These are phyloP conservation scores for Solanum virginianum DNA, from an alignment of 257 asterid genomes.

Conservation along the genomic window DNA sequence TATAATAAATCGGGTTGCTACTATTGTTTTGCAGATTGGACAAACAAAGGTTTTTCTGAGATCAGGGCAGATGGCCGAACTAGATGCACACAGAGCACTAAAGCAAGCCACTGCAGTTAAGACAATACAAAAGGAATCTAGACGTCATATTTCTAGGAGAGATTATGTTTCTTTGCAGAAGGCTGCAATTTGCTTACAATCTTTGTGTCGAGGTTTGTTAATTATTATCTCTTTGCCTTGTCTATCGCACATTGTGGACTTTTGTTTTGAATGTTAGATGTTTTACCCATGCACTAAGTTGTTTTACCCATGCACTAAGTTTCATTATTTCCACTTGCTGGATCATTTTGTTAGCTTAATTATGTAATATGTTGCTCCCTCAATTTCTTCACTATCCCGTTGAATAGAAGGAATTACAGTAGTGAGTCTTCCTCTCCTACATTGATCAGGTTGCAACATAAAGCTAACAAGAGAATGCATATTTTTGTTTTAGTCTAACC, in stretches of 20 bases:
- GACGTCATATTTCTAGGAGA: slow-evolving; percentile 64
- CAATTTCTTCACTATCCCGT: background rate
- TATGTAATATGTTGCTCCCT: background rate
- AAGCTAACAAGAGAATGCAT: background rate
- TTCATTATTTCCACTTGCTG: background rate
- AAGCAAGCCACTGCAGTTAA: slow-evolving; percentile 77
- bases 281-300: background rate
- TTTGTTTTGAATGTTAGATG: background rate
- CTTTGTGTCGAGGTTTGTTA: slow-evolving; percentile 72
- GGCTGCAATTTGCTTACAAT: slow-evolving; percentile 63
- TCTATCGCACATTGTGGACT: background rate
- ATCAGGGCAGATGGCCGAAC: slow-evolving; percentile 97
- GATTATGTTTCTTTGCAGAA: slow-evolving; percentile 66
- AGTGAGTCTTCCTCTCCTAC: background rate
- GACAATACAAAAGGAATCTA: slow-evolving; percentile 66
- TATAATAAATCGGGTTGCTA: background rate
- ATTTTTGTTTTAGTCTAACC: background rate
- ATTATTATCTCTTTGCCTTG: background rate
- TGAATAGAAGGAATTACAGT: background rate
- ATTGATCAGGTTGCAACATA: background rate
- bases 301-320: background rate
- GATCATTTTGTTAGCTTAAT: background rate
- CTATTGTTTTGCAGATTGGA: slow-evolving; percentile 53
- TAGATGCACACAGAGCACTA: slow-evolving; percentile 80
- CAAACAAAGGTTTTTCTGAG: slow-evolving; percentile 82